phyloP scores from a whole-genome alignment of 768 basidiomycete genomes.

The Lactarius quietus region DNA sequence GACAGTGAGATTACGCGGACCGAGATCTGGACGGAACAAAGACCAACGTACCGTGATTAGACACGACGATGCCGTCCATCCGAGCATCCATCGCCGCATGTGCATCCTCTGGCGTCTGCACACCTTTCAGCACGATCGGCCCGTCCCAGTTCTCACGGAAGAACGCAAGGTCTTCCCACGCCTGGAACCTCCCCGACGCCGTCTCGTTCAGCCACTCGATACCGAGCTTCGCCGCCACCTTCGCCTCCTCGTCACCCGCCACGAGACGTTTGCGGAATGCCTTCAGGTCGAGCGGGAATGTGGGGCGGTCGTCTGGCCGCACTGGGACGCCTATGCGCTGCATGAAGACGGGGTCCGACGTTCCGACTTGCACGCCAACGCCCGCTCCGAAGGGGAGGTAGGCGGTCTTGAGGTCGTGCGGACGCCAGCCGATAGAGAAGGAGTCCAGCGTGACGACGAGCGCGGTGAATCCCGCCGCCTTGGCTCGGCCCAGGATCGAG shows the following conservation, averaged over 20 bases:
- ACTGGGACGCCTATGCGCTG: conserved; percentile 47
- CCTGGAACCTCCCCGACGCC: conserved; percentile 58
- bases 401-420: conserved; percentile 61
- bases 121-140: conserved; percentile 73
- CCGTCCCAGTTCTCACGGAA: conserved; percentile 74
- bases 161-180: conserved; percentile 64
- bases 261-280: conserved; percentile 41
- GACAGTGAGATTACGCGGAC: background rate
- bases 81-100: conserved; percentile 62
- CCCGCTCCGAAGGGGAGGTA: conserved; percentile 70
- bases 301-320: conserved; percentile 37
- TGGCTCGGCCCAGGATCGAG: conserved; percentile 66
- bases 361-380: too few relatives aligned
- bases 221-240: conserved; percentile 46
- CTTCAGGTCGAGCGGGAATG: conserved; percentile 58
- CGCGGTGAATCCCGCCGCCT: conserved; percentile 59
- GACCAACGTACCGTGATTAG: conserved; percentile 61
- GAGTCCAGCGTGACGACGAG: conserved; percentile 82
- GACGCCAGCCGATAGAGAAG: conserved; percentile 69
- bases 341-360: too few relatives aligned
- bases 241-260: conserved; percentile 47
- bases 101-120: conserved; percentile 68
- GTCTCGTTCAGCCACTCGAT: conserved; percentile 58
- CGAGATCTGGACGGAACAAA: background rate
- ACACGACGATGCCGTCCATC: conserved; percentile 72